Evolutionary conservation across 2,329 filamentous ascomycete species (phyloP).

Genomic region (Lasiodiplodia sp.): DNA sequence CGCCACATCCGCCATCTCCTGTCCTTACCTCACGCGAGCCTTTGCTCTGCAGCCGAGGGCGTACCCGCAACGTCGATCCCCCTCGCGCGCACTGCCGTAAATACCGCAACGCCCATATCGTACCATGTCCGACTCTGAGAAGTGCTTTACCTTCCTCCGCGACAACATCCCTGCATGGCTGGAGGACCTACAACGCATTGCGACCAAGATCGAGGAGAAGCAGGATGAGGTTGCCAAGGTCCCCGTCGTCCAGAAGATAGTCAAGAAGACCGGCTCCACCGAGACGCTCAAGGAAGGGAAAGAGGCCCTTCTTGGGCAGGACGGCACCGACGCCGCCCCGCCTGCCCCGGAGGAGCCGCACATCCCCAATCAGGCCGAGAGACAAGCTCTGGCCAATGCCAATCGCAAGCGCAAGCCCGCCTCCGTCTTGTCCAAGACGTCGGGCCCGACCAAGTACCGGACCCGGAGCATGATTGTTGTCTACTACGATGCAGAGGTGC

Average conservation of each 20-base stretch:
- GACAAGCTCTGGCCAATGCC: slow-evolving; percentile 30
- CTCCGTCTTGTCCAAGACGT: slow-evolving; percentile 50
- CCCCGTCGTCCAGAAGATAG: slow-evolving; percentile 42
- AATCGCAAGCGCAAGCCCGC: slow-evolving; percentile 53
- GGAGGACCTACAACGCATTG: slow-evolving; percentile 40
- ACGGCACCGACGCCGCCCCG: slow-evolving; percentile 33
- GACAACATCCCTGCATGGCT: slow-evolving; percentile 50
- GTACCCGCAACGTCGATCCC: slow-evolving; percentile 16
- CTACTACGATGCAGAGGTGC: slow-evolving; percentile 90
- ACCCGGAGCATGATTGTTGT: slow-evolving; percentile 81
- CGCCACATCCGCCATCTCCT: slow-evolving; percentile 3
- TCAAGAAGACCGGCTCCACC: slow-evolving; percentile 44
- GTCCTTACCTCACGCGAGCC: slow-evolving; percentile 4
- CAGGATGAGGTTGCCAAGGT: slow-evolving; percentile 43
- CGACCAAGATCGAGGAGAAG: slow-evolving; percentile 44
- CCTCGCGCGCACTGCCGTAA: slow-evolving; percentile 13
- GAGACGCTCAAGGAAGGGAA: slow-evolving; percentile 43
- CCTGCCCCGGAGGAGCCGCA: slow-evolving; percentile 33
- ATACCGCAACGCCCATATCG: slow-evolving; percentile 26
- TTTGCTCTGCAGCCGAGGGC: slow-evolving; percentile 3
- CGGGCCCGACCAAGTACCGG: slow-evolving; percentile 65
- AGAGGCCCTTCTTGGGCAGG: slow-evolving; percentile 26
- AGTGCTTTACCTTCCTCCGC: slow-evolving; percentile 47
- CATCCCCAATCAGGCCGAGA: slow-evolving; percentile 33
- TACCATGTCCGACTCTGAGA: slow-evolving; percentile 48